A percentile compares a stretch with the other conserved stretches of the same genome.
Conservation (phyloP, 1,284 basidiomycete genomes). For the Cryptococcus sp. region DNA sequence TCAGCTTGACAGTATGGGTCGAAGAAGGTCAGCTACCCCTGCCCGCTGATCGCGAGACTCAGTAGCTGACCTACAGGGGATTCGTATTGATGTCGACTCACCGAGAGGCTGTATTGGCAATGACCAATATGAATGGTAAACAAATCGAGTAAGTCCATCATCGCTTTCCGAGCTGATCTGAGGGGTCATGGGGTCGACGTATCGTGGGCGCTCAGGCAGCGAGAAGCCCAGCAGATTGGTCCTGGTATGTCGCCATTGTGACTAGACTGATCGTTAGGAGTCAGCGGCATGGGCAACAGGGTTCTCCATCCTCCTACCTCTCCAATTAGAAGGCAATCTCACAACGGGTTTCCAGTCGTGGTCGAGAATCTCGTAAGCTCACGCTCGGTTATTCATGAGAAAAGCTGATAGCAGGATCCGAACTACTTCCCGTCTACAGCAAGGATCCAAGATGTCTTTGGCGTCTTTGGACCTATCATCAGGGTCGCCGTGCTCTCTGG, state of each 20-base stretch:
- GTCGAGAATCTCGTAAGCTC: conserved; percentile 38
- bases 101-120: conserved; percentile 30
- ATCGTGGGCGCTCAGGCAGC: conserved; percentile 45
- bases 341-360: conserved; percentile 25
- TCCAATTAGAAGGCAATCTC: conserved; percentile 18
- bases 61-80: conserved; percentile 21
- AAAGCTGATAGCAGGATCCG: conserved; percentile 26
- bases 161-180: background rate
- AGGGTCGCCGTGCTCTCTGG: conserved; percentile 26
- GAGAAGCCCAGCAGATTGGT: conserved; percentile 29
- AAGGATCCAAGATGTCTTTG: conserved; percentile 30
- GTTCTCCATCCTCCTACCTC: conserved; percentile 38
- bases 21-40: conserved; percentile 19
- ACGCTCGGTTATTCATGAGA: background rate
- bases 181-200: conserved; percentile 41
- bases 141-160: conserved; percentile 30
- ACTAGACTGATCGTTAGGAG: conserved; percentile 6
- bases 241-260: conserved; percentile 13
- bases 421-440: conserved; percentile 28
- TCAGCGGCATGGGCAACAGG: conserved; percentile 32
- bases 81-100: conserved; percentile 43
- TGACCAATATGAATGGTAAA: conserved; percentile 36
- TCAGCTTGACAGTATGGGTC: conserved; percentile 39
- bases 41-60: background rate
- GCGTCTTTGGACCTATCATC: conserved; percentile 31